These are phyloP conservation scores for Effrenium voratum DNA, from an alignment of 73 alveolate species.

Conservation along the genomic window DNA sequence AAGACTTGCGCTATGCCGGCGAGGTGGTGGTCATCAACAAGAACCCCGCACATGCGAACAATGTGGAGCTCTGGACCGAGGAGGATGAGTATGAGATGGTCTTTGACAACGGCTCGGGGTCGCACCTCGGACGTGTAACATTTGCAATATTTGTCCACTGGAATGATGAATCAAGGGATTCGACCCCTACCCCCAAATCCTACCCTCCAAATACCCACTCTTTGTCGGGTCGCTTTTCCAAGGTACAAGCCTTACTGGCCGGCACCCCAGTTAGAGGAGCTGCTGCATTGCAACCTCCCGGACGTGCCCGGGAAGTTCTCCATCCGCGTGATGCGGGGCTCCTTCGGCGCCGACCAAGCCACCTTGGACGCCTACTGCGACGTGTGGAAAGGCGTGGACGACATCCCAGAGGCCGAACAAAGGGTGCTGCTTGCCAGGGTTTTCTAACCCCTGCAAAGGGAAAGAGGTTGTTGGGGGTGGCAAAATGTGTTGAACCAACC, in stretches of 20 bases:
- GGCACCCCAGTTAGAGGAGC: conserved; percentile 17
- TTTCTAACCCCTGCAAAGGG: too few relatives aligned
- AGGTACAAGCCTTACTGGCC: conserved; percentile 36
- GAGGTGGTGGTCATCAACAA: conserved; percentile 17
- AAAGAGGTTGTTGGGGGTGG: too few relatives aligned
- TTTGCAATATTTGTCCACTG: too few relatives aligned
- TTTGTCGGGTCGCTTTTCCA: too few relatives aligned
- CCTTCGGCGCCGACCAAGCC: conserved; percentile 20
- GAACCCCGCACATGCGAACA: background rate
- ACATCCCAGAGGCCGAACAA: conserved; percentile 22
- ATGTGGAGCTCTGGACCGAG: conserved; percentile 20
- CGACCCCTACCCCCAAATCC: too few relatives aligned
- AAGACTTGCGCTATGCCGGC: conserved; percentile 12
- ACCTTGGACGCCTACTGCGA: conserved; percentile 4
- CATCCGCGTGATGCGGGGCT: conserved; percentile 34
- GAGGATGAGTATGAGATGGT: conserved; percentile 23
- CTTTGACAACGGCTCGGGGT: conserved; percentile 33
- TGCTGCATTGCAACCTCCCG: background rate
- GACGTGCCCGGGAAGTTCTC: background rate
- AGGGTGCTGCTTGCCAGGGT: too few relatives aligned
- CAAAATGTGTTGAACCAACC: too few relatives aligned
- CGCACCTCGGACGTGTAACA: too few relatives aligned
- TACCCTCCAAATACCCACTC: too few relatives aligned
- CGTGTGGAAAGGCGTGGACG: conserved; percentile 17
- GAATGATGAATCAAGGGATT: too few relatives aligned